Conservation (phyloP, 768 basidiomycete genomes). For the Tricholoma sp. region DNA sequence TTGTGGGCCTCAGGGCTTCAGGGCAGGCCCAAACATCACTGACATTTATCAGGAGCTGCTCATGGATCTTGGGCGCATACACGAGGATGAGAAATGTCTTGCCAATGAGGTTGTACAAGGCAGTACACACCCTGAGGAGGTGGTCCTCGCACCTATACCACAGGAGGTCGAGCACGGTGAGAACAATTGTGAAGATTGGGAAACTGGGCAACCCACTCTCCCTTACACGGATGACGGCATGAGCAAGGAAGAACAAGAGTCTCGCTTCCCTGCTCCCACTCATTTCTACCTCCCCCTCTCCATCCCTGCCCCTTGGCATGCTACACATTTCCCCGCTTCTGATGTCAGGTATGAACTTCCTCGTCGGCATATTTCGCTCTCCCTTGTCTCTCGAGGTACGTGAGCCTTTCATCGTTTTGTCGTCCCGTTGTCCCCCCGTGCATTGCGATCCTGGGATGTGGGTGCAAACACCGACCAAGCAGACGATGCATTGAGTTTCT, state of each 20-base stretch:
- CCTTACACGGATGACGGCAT: neutral
- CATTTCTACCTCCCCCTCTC: neutral
- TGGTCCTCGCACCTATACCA: neutral
- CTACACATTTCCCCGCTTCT: neutral
- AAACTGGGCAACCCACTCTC: neutral
- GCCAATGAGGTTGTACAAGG: neutral
- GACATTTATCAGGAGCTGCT: neutral
- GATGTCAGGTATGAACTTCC: neutral
- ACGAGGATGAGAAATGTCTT: neutral
- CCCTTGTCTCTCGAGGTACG: neutral
- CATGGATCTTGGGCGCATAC: neutral
- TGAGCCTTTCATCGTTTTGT: neutral
- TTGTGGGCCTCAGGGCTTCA: no score
- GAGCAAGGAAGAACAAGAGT: neutral
- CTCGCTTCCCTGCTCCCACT: neutral
- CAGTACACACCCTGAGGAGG: neutral
- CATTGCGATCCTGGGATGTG: neutral
- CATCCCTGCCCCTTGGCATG: neutral
- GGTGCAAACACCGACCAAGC: neutral
- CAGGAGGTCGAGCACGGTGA: neutral
- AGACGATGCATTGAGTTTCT: conserved; percentile 10
- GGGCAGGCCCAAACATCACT: no score
- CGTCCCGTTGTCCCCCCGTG: neutral
- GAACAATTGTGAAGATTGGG: neutral
- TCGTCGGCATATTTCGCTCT: neutral